Conservation (phyloP, 495 filamentous ascomycete genomes). For the Annulohypoxylon stygium region DNA sequence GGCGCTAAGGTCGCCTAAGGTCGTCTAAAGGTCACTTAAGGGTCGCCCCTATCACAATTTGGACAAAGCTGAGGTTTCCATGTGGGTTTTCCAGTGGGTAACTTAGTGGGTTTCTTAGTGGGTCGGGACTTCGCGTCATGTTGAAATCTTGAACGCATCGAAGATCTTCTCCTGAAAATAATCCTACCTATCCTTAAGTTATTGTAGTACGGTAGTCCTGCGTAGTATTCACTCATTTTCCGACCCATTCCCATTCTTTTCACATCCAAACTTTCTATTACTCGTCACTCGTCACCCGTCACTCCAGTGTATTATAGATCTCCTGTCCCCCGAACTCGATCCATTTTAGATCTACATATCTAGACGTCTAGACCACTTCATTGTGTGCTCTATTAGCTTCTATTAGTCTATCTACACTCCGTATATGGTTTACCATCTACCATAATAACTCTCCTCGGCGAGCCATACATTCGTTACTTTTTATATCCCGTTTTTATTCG, state of each 20-base stretch:
- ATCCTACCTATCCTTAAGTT: constrained; percentile 17
- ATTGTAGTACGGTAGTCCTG: constrained; percentile 16
- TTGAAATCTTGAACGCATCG: constrained; percentile 48
- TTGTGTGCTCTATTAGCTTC: constrained; percentile 30
- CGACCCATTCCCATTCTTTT: constrained; percentile 30
- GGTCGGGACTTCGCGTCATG: constrained; percentile 41
- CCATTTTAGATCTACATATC: constrained; percentile 34
- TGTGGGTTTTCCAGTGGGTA: constrained; percentile 35
- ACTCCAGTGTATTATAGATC: constrained; percentile 17
- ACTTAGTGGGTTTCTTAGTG: constrained; percentile 30
- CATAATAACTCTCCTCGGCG: constrained; percentile 17
- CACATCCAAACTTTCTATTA: constrained; percentile 10
- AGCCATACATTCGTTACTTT: constrained; percentile 33
- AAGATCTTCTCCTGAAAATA: constrained; percentile 46
- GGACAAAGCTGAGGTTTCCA: constrained; percentile 34
- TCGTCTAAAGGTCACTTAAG: neutral
- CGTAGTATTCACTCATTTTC: constrained; percentile 23
- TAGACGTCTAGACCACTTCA: constrained; percentile 47
- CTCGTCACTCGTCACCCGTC: neutral
- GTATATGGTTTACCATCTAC: constrained; percentile 2
- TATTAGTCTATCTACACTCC: neutral
- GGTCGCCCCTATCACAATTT: constrained; percentile 39
- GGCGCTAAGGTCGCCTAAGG: constrained; percentile 12
- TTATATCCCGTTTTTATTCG: neutral
- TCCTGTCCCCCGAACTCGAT: constrained; percentile 35